Base-by-base conservation (phyloP, 257 asterid species). In the Plantago ovata region DNA sequence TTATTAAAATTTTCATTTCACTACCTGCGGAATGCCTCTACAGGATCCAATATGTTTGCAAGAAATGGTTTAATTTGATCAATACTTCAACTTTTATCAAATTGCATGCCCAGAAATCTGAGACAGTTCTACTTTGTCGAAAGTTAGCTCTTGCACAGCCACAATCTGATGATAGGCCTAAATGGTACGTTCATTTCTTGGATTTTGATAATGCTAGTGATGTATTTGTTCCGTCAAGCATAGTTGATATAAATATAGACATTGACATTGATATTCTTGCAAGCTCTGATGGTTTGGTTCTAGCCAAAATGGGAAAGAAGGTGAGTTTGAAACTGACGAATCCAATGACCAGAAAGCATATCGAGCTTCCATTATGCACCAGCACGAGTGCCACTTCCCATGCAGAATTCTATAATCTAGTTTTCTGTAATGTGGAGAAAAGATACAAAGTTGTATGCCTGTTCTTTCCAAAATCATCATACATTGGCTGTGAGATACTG, bases 1-100 rank as follows among this genome's bases (percentile, higher is more conserved):
- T 77, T 8, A 46, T 60, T 63, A 63, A 63, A 59, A 61, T 77
- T n/a, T 70, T 70, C 50, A 63, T 67, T 44, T 64, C 67, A 32
- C 65, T 77, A 33, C 79, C 72, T 0, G 77, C 74, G 39, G 79
- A 69, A 40, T 53, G 74, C 39, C 79, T 73, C 20, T 33, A 59
- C 49, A 53, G 58, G 58, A 28, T 70, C 41, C 76, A 72, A 51
- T 66, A 55, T 1, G 75, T 67, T 14, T 73, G 83, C 75, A 77
- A 74, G 68, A 47, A 56, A 7, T 69, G 75, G 71, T 72, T 51
- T 38, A 13, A 22, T 61, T 56, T 73, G 75, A 68, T 78, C 61
- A 70, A 64, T 18, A 40, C 58, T 38, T 8, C 43, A 10, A 6
- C 3, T 44, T 70, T 74, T 51, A 20, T 74, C 41, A 58, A n/a